Conservation (phyloP, 208 protist species). For the Herpetomonas samuelpessoai region DNA sequence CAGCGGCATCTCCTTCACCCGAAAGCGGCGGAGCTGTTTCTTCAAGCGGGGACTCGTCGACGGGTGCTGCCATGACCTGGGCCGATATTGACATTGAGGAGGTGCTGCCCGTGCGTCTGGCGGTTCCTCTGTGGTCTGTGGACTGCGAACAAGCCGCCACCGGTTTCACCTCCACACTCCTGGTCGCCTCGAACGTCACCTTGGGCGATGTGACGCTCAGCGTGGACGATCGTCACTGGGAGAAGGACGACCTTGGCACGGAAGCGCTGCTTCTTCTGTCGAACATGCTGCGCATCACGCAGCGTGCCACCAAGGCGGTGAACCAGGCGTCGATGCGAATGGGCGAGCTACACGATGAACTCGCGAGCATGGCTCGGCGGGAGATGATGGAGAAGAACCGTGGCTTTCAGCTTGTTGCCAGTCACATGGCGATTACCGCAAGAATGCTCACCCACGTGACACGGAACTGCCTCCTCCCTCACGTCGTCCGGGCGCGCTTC, state of each 20-base stretch:
- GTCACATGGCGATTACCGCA: constrained; percentile 24
- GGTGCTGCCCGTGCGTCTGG: constrained; percentile 21
- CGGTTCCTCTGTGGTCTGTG: constrained; percentile 16
- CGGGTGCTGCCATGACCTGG: no score
- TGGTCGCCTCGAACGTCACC: constrained; percentile 19
- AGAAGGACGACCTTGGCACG: constrained; percentile 14
- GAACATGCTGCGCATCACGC: constrained; percentile 25
- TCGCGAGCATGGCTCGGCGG: constrained; percentile 31
- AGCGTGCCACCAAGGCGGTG: constrained; percentile 22
- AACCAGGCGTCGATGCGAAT: constrained; percentile 14
- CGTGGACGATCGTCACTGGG: constrained; percentile 21
- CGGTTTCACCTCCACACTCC: constrained; percentile 27
- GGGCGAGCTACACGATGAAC: constrained; percentile 26
- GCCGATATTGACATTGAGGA: constrained; percentile 11
- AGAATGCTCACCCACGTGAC: constrained; percentile 21
- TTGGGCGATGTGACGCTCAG: constrained; percentile 14
- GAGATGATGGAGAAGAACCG: constrained; percentile 34
- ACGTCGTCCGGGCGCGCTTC: constrained; percentile 24
- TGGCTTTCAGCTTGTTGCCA: constrained; percentile 36
- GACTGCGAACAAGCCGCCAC: constrained; percentile 33
- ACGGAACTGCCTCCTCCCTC: constrained; percentile 26
- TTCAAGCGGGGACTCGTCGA: no score
- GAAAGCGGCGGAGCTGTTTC: no score
- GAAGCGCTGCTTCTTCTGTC: constrained; percentile 33
- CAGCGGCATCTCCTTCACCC: no score